Percentiles rank a stretch among this genome's conserved stretches.
Conservation (phyloP, 306 rosid genomes). For the Pterocarpus macrocarpus region DNA sequence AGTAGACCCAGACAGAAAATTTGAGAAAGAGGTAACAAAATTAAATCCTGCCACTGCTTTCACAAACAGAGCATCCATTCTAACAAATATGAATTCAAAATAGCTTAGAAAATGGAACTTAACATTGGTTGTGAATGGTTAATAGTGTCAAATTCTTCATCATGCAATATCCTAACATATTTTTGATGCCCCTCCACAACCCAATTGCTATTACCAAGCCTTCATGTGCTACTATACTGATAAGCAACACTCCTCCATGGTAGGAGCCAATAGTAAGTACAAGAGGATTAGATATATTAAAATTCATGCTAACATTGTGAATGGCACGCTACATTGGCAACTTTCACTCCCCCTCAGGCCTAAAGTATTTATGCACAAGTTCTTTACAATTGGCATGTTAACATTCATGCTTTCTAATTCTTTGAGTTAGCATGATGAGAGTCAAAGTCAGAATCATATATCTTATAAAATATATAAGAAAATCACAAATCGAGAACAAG, state of each 20-base stretch:
- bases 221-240: neutral
- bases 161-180: neutral
- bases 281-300: neutral
- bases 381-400: neutral
- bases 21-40: neutral
- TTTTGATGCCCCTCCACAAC: neutral
- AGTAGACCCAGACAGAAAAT: neutral
- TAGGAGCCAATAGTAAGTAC: neutral
- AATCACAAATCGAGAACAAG: neutral
- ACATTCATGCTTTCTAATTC: constrained; percentile 3
- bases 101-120: neutral
- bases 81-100: neutral
- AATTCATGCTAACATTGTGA: neutral
- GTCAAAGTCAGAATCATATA: constrained; percentile 15
- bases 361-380: neutral
- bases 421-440: neutral
- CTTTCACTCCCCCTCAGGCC: neutral
- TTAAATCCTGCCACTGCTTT: neutral
- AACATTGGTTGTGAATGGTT: neutral
- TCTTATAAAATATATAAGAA: neutral
- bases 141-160: neutral
- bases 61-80: neutral
- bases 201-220: neutral
- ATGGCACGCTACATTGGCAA: neutral
- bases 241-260: neutral